A percentile compares a stretch with the other conserved stretches of the same genome.
phyloP scores from a whole-genome alignment of 2,329 filamentous ascomycete species.

The Colletotrichum echinochloae region DNA sequence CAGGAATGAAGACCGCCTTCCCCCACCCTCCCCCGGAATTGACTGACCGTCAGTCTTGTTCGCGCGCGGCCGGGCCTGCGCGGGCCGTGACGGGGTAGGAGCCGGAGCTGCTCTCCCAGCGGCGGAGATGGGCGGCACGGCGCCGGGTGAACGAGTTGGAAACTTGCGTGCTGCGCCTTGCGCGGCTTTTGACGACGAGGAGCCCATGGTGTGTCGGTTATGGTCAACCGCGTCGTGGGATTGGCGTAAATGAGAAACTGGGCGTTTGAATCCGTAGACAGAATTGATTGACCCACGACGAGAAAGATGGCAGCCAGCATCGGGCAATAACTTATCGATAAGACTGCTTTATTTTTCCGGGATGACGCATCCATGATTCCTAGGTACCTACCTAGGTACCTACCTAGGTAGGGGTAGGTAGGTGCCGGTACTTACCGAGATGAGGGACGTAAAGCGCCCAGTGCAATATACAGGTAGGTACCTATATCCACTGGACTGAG shows the following conservation, averaged over 20 bases:
- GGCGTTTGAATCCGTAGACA: not conserved
- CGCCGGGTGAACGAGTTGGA: slow-evolving; percentile 54
- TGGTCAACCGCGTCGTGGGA: not conserved
- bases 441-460: not conserved
- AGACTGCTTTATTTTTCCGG: not conserved
- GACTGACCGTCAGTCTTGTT: slow-evolving; percentile 50
- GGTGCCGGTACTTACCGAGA: too few species aligned
- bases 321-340: slow-evolving; percentile 30
- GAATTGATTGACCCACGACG: not conserved
- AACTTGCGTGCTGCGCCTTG: slow-evolving; percentile 58
- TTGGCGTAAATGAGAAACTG: not conserved
- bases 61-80: slow-evolving; percentile 32
- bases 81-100: slow-evolving; percentile 41
- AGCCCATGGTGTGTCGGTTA: slow-evolving; percentile 53
- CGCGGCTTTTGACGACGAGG: slow-evolving; percentile 60
- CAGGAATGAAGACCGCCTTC: not conserved
- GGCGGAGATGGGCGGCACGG: slow-evolving; percentile 40
- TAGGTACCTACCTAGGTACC: not conserved
- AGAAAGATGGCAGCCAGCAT: not conserved
- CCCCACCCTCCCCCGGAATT: too few species aligned
- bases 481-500: not conserved
- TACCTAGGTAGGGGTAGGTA: not conserved
- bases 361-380: slow-evolving; percentile 36
- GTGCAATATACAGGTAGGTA: not conserved
- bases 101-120: slow-evolving; percentile 31